Conservation (phyloP, 306 rosid genomes). For the Citrullus colocynthis region DNA sequence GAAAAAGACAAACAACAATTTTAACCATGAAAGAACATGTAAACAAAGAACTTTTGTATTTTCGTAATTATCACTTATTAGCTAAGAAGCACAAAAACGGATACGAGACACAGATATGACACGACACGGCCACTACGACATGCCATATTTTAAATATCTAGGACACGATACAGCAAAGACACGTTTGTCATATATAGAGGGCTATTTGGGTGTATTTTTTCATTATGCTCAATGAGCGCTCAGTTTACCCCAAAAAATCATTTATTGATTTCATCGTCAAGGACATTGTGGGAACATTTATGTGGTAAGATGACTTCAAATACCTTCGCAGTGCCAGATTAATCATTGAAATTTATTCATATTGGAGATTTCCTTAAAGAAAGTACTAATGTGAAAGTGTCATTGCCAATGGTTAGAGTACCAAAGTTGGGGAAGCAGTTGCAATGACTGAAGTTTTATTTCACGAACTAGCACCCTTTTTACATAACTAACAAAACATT, state of each 20-base stretch:
- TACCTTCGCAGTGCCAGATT: background rate
- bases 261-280: background rate
- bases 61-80: too few relatives aligned
- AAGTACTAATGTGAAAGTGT: background rate
- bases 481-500: background rate
- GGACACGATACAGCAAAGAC: too few relatives aligned
- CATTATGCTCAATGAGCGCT: background rate
- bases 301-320: background rate
- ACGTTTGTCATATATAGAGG: too few relatives aligned
- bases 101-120: too few relatives aligned
- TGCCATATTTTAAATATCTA: too few relatives aligned
- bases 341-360: background rate
- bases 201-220: background rate
- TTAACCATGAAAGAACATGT: constrained; percentile 1
- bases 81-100: too few relatives aligned
- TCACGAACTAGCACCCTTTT: background rate
- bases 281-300: background rate
- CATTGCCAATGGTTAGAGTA: background rate
- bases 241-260: background rate
- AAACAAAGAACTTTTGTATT: background rate
- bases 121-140: too few relatives aligned
- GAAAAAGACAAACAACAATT: constrained; percentile 9
- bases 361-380: background rate
- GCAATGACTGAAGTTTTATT: background rate
- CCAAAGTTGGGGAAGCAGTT: background rate